A percentile compares a stretch with the other conserved stretches of the same genome.
Conservation (phyloP, 257 asterid genomes). For the Solanum lycopersicoides region DNA sequence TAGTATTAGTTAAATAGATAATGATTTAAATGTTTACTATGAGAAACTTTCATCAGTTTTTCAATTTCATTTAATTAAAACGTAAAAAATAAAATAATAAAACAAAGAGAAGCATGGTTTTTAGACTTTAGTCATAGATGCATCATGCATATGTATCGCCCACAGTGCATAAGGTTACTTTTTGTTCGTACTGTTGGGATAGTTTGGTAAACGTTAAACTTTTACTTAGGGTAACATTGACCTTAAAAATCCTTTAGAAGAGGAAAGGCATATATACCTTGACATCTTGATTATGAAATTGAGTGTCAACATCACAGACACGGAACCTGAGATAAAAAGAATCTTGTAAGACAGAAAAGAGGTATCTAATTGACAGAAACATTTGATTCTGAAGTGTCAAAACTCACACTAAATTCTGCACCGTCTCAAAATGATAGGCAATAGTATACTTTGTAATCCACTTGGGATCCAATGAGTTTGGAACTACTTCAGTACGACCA, state of each 20-base stretch:
- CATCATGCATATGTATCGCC: neutral
- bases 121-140: neutral
- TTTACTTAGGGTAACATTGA: neutral
- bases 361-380: conserved; percentile 4
- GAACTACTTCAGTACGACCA: conserved; percentile 91
- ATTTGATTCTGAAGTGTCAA: conserved; percentile 3
- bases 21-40: neutral
- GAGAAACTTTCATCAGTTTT: neutral
- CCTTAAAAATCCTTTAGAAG: neutral
- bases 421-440: conserved; percentile 86
- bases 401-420: conserved; percentile 95
- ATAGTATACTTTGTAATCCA: conserved; percentile 70
- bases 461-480: conserved; percentile 81
- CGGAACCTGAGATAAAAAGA: conserved; percentile 56
- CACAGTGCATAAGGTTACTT: neutral
- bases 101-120: neutral
- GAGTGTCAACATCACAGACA: conserved; percentile 80
- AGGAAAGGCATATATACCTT: conserved; percentile 38
- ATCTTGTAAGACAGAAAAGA: neutral
- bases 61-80: neutral
- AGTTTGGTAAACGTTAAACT: neutral
- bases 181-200: neutral
- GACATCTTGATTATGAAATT: conserved; percentile 56
- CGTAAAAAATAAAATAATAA: neutral
- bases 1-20: neutral